phyloP scores from a whole-genome alignment of 148 eudicot genomes.

The Arctostaphylos glauca region DNA sequence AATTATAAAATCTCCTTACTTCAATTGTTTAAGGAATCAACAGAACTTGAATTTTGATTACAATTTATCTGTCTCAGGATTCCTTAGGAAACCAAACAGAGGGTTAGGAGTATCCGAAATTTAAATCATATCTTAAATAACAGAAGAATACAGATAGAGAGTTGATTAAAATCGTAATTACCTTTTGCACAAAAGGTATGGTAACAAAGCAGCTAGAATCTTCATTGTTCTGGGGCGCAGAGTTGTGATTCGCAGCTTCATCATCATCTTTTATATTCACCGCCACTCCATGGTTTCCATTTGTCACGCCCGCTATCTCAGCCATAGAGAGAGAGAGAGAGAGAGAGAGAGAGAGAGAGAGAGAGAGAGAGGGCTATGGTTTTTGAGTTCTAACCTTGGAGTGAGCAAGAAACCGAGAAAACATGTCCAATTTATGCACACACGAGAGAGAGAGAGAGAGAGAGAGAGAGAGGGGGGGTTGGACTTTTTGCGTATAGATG shows the following conservation, averaged over 20 bases:
- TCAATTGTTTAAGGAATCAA: not conserved
- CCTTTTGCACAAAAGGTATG: slow-evolving; percentile 72
- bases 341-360: slow-evolving; percentile 10
- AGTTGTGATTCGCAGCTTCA: slow-evolving; percentile 9
- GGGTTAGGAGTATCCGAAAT: too few relatives aligned
- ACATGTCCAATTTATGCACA: slow-evolving; percentile 5
- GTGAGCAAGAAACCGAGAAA: not conserved
- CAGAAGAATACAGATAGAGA: not conserved
- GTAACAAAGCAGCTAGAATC: slow-evolving; percentile 28
- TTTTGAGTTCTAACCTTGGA: not conserved
- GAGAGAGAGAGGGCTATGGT: not conserved
- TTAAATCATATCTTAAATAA: too few relatives aligned
- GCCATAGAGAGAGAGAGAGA: slow-evolving; percentile 40
- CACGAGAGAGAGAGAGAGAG: not conserved
- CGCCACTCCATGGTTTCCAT: slow-evolving; percentile 51
- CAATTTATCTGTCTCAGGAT: not conserved
- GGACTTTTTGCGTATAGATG: not conserved
- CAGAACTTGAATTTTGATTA: not conserved
- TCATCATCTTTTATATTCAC: slow-evolving; percentile 37
- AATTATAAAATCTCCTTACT: too few relatives aligned
- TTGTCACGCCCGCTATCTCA: slow-evolving; percentile 37
- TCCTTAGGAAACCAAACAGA: slow-evolving; percentile 8
- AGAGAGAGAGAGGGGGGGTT: not conserved
- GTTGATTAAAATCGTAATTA: not conserved
- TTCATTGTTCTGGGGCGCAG: slow-evolving; percentile 11